Evolutionary conservation across 306 rosid species (phyloP).

Genomic region (Prunus fruticosa): DNA sequence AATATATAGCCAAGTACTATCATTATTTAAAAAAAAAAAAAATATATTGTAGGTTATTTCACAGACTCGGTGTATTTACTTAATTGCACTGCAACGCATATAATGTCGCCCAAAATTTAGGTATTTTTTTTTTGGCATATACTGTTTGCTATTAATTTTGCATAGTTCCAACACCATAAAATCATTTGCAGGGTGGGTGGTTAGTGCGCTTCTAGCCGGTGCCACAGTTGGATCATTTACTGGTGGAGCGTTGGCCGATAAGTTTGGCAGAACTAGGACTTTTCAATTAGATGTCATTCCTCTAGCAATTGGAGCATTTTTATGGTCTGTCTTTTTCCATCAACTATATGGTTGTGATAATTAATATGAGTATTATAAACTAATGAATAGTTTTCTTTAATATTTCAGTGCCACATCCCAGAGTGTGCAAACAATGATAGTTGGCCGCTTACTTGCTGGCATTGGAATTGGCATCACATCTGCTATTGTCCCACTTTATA

Average conservation of each 20-base stretch:
- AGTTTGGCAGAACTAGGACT: conserved; percentile 81
- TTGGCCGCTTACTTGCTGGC: conserved; percentile 91
- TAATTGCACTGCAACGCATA: neutral
- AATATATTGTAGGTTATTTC: neutral
- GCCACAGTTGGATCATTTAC: conserved; percentile 89
- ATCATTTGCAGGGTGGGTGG: conserved; percentile 78
- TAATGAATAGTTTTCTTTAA: conserved; percentile 1
- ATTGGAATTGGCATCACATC: conserved; percentile 92
- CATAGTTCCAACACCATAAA: conserved; percentile 23
- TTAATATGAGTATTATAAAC: neutral
- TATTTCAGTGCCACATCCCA: conserved; percentile 82
- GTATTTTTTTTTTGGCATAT: neutral
- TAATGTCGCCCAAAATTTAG: neutral
- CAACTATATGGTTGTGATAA: conserved; percentile 15
- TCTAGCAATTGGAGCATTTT: conserved; percentile 70
- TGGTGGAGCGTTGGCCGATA: conserved; percentile 93
- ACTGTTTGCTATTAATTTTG: conserved; percentile 11
- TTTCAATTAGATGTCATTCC: conserved; percentile 92
- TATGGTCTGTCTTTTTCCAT: conserved; percentile 52
- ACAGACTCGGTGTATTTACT: neutral
- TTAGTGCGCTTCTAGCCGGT: conserved; percentile 81
- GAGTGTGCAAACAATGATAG: conserved; percentile 86
- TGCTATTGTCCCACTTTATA: conserved; percentile 91
- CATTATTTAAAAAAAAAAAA: neutral
- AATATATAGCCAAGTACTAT: neutral